Evolutionary conservation across 208 protist genomes (phyloP).

Genomic region (Zelonia costaricensis): DNA sequence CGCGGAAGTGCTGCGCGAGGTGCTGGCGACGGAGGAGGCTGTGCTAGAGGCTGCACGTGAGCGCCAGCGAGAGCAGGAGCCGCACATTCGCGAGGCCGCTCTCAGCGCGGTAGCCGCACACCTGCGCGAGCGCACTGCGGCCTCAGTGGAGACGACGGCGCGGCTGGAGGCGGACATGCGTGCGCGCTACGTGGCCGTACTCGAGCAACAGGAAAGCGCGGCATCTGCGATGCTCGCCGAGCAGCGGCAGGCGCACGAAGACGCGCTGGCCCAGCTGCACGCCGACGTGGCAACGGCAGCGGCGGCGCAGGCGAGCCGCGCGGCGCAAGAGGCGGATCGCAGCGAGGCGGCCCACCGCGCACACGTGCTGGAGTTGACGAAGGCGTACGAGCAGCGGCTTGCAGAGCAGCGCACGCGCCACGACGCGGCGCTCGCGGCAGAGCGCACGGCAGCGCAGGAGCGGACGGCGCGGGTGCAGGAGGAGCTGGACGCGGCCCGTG

Average conservation of each 20-base stretch:
- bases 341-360: slow-evolving; percentile 5
- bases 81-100: not conserved
- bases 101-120: slow-evolving; percentile 7
- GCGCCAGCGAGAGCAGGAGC: not conserved
- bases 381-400: slow-evolving; percentile 11
- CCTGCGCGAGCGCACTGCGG: not conserved
- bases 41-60: slow-evolving; percentile 1
- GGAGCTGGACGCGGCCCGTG: slow-evolving; percentile 10
- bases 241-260: slow-evolving; percentile 14
- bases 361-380: not conserved
- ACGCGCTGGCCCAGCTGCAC: slow-evolving; percentile 2
- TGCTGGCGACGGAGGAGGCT: slow-evolving; percentile 5
- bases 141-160: slow-evolving; percentile 4
- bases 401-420: slow-evolving; percentile 6
- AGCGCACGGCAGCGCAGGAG: not conserved
- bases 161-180: slow-evolving; percentile 16
- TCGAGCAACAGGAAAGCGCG: slow-evolving; percentile 15
- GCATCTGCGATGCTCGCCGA: slow-evolving; percentile 8
- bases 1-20: slow-evolving; percentile 7
- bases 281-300: not conserved
- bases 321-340: not conserved
- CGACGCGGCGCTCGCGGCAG: slow-evolving; percentile 2
- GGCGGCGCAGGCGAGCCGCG: not conserved
- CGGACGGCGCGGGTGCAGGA: slow-evolving; percentile 5
- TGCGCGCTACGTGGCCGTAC: slow-evolving; percentile 5